phyloP scores from a whole-genome alignment of 208 protist species.

The Trypanosoma lewisi region DNA sequence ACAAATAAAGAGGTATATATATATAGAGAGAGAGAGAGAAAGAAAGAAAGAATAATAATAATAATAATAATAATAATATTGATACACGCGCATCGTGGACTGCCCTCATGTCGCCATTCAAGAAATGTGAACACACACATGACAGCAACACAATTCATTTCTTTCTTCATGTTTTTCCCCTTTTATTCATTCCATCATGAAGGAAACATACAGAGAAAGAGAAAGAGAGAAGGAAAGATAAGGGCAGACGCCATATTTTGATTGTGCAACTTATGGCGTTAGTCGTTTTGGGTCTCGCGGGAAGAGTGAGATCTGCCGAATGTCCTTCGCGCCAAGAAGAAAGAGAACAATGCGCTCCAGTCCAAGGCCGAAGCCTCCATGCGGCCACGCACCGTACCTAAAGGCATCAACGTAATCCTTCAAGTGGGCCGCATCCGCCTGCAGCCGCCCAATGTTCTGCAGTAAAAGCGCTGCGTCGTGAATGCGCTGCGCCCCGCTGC shows the following conservation, averaged over 20 bases:
- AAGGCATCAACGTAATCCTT: conserved; percentile 97
- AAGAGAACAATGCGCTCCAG: conserved; percentile 98
- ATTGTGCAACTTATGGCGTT: conserved; percentile 70
- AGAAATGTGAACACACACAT: conserved; percentile 10
- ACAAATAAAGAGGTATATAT: too few relatives aligned
- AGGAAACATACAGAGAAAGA: conserved; percentile 4
- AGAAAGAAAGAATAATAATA: not conserved
- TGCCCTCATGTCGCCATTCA: not conserved
- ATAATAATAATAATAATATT: too few relatives aligned
- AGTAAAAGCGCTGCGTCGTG: conserved; percentile 91
- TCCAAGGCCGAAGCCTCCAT: conserved; percentile 98
- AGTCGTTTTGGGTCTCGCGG: conserved; percentile 97
- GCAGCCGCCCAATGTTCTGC: conserved; percentile 45
- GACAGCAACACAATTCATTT: conserved; percentile 2
- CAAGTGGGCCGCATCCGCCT: conserved; percentile 44
- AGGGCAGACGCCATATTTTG: not conserved
- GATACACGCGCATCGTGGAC: too few relatives aligned
- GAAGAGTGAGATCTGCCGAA: conserved; percentile 97
- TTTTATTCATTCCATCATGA: not conserved
- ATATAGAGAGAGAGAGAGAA: not conserved
- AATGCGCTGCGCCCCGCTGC: conserved; percentile 98
- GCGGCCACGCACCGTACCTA: conserved; percentile 95
- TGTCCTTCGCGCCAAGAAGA: conserved; percentile 95
- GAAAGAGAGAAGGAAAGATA: conserved; percentile 2
- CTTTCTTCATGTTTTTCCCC: not conserved